Evolutionary conservation across 129 eudicot genomes (phyloP).

Genomic region (Sambucus nigra): DNA sequence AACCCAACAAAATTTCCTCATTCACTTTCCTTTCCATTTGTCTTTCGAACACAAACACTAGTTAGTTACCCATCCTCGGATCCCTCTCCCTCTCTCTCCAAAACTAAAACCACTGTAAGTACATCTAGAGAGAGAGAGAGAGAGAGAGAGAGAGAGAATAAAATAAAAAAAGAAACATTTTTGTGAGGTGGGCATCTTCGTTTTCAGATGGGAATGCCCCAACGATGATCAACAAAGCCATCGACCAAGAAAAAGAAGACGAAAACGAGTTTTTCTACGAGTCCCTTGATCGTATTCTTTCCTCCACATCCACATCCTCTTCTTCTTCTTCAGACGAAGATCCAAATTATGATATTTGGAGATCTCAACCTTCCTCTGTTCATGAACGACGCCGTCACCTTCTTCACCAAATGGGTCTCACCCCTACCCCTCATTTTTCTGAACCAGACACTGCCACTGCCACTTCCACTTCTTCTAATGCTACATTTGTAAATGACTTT

Average conservation of each 20-base stretch:
- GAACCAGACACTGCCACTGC: slow-evolving; percentile 37
- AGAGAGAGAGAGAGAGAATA: too few species aligned
- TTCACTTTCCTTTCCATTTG: too few species aligned
- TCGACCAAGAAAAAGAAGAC: slow-evolving; percentile 34
- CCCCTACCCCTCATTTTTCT: slow-evolving; percentile 35
- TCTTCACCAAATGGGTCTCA: slow-evolving; percentile 63
- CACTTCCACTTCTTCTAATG: slow-evolving; percentile 21
- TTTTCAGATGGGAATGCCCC: slow-evolving; percentile 64
- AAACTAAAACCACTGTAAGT: too few species aligned
- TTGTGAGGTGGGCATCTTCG: slow-evolving; percentile 43
- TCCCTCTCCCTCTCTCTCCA: too few species aligned
- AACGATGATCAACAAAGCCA: slow-evolving; percentile 66
- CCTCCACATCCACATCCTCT: slow-evolving; percentile 81
- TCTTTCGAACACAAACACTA: too few species aligned
- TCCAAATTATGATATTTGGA: slow-evolving; percentile 77
- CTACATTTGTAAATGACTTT: slow-evolving; percentile 24
- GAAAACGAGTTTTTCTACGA: slow-evolving; percentile 70
- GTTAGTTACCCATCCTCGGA: too few species aligned
- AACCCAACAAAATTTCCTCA: too few species aligned
- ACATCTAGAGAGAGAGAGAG: too few species aligned
- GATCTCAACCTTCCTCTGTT: slow-evolving; percentile 66
- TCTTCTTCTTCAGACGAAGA: slow-evolving; percentile 47
- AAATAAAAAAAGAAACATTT: too few species aligned
- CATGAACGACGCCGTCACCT: slow-evolving; percentile 77
- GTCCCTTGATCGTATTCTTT: slow-evolving; percentile 78